Evolutionary conservation across 2,329 filamentous ascomycete genomes (phyloP), one percentile per base, ranked within the genome.

Genomic region (Apiospora rasikravindrae): DNA sequence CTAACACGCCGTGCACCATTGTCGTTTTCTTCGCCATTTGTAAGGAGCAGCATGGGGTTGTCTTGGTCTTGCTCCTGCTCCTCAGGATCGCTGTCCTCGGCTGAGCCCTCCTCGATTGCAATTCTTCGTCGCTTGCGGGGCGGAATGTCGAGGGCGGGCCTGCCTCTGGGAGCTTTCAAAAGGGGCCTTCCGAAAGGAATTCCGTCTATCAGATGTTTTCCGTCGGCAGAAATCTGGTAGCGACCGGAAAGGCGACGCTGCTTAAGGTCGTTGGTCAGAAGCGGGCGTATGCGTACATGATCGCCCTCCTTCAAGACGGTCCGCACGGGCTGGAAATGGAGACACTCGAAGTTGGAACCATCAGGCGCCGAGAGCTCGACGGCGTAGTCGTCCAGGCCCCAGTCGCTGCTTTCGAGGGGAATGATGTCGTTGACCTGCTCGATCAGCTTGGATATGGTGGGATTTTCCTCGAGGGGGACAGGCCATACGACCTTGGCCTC

Each of bases 371-470:
- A 82, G 4, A 98, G 87, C 81, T 97, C 93, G 42, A 98, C 94
- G 11, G 89, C 89, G 81, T 98, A 98, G 80, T 98, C 94, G 78
- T 98, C 95, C 4, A 98, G 83, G 0, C 94, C 94, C 94, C 94
- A 98, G 73, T 94, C 87, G 53, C 87, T 87, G 71, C 91, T 91
- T 83, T 98, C 95, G 0, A 98, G 89, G 0, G 95, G 95, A 1
- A 98, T 85, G 22, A 93, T 87, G 61, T 93, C 89, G 82, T 97
- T 95, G 76, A 98, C 86, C 73, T 94, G 89, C 74, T 93, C 90
- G 49, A 98, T 86, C 2, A 98, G 88, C 76, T 92, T 90, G 42
- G 93, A 88, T 73, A 98, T 87, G 2, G 94, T 97, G 70, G 91
- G 87, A 66, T 91, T 87, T 19, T 86, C 84, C 70, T 86, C 83